A percentile compares a stretch with the other conserved stretches of the same genome.
These are phyloP conservation scores for Colletotrichum musae DNA, from an alignment of 2,329 filamentous ascomycete species.

Conservation along the genomic window DNA sequence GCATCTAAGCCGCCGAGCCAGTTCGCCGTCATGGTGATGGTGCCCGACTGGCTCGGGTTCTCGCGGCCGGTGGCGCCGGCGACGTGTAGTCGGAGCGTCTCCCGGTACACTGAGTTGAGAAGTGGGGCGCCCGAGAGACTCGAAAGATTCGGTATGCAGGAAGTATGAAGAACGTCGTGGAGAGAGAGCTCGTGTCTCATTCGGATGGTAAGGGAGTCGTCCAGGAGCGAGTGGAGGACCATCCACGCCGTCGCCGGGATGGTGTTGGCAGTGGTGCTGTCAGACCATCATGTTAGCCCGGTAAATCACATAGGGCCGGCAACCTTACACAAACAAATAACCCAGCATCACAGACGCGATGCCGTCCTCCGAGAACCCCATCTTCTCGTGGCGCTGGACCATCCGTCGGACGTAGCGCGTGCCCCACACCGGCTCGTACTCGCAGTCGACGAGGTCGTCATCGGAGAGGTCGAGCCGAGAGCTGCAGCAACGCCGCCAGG, in stretches of 20 bases:
- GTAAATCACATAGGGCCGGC: too few relatives aligned
- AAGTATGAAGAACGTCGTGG: not conserved
- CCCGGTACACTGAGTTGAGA: slow-evolving; percentile 33
- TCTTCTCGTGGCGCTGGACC: slow-evolving; percentile 29
- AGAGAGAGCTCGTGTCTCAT: slow-evolving; percentile 16
- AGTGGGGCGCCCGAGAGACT: slow-evolving; percentile 8
- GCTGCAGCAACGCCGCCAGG: slow-evolving; percentile 19
- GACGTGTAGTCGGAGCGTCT: slow-evolving; percentile 27
- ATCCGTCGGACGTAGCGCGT: slow-evolving; percentile 29
- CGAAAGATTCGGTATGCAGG: not conserved
- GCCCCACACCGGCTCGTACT: slow-evolving; percentile 28
- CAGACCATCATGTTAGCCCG: not conserved
- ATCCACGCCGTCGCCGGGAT: slow-evolving; percentile 33
- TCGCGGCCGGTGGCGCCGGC: slow-evolving; percentile 22
- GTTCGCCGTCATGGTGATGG: slow-evolving; percentile 13
- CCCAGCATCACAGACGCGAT: slow-evolving; percentile 21
- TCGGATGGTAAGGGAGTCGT: slow-evolving; percentile 7
- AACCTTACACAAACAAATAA: slow-evolving; percentile 36
- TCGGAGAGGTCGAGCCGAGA: not conserved
- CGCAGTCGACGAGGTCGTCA: not conserved
- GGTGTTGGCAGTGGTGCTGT: slow-evolving; percentile 30
- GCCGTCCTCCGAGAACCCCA: slow-evolving; percentile 29
- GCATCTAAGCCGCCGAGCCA: slow-evolving; percentile 32
- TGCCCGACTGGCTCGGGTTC: not conserved
- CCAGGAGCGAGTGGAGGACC: slow-evolving; percentile 20